phyloP scores from a whole-genome alignment of 164 flowering plant genomes.

The Berberis thunbergii region DNA sequence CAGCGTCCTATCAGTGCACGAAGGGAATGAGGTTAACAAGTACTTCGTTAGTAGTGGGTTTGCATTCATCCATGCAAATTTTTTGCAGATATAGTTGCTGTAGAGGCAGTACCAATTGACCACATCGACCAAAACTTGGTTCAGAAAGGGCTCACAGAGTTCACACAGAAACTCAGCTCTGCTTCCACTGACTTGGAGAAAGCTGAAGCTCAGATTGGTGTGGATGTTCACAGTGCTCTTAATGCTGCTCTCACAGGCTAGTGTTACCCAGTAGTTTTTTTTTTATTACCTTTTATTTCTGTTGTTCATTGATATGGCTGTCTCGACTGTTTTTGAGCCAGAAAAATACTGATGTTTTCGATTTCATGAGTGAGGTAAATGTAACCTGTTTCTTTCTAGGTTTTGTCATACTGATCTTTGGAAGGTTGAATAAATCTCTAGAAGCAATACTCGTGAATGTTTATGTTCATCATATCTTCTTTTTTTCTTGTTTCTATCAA shows the following conservation, averaged over 20 bases:
- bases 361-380: too few relatives aligned
- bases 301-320: too few relatives aligned
- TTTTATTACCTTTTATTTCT: too few relatives aligned
- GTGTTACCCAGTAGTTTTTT: not conserved
- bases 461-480: too few relatives aligned
- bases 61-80: constrained; percentile 81
- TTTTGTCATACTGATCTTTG: too few relatives aligned
- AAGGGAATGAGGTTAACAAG: constrained; percentile 58
- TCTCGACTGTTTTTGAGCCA: too few relatives aligned
- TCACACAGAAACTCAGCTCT: constrained; percentile 66
- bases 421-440: too few relatives aligned
- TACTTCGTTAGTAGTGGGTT: constrained; percentile 93
- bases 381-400: too few relatives aligned
- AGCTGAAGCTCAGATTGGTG: constrained; percentile 91
- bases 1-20: constrained; percentile 70
- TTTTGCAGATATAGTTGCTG: constrained; percentile 63
- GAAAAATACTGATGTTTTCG: too few relatives aligned
- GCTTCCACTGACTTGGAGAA: constrained; percentile 86
- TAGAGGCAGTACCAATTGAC: constrained; percentile 79
- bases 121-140: constrained; percentile 55
- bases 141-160: constrained; percentile 80
- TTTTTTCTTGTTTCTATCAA: too few relatives aligned
- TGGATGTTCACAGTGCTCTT: constrained; percentile 78
- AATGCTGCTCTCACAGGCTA: constrained; percentile 69
- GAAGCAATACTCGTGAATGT: too few relatives aligned